Evolutionary conservation across 108 stramenopile species (phyloP), one percentile per base, ranked within the genome.

Genomic region (Cyclotella atomus): DNA sequence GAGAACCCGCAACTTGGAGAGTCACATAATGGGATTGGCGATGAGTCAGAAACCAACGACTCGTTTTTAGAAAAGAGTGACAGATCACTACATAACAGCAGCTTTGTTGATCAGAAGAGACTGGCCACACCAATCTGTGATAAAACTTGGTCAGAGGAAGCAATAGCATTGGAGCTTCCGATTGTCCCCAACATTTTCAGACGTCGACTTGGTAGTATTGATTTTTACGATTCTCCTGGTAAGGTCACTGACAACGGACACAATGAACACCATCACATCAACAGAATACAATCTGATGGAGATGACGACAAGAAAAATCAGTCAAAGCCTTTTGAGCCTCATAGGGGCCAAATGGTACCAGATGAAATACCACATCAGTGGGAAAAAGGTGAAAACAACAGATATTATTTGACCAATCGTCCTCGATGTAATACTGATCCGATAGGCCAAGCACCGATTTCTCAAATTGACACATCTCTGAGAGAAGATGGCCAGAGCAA

Each of bases 351-450:
- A 32, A 29, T 10, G 2, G 15, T 2, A 32, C n/a, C 32, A 1
- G 56, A 55, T 30, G 49, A 60, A 49, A 32, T 35, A 9, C 21
- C 63, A 5, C 23, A 54, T 3, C 21, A 68, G 12, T n/a, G 52
- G 35, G 24, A 45, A 44, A n/a, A 35, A 35, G n/a, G 12, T 28
- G 28, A 68, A 36, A 68, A 24, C 46, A 14, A 46, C 27, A 75
- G 29, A 25, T 45, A 45, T 20, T 9, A 43, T 34, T 16, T 21
- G 50, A 34, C 47, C 0, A 67, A 59, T 68, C 75, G 75, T 19
- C 66, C 66, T 60, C 66, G 75, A n/a, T 68, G 56, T 47, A 68
- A 68, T 46, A 76, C 75, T 19, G 75, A 76, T 38, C 75, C 75
- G 12, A 61, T 59, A 27, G 33, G 32, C 10, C 59, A 5, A 17